Evolutionary conservation across 331 rosid genomes (phyloP).

Genomic region (Arachis monticola): DNA sequence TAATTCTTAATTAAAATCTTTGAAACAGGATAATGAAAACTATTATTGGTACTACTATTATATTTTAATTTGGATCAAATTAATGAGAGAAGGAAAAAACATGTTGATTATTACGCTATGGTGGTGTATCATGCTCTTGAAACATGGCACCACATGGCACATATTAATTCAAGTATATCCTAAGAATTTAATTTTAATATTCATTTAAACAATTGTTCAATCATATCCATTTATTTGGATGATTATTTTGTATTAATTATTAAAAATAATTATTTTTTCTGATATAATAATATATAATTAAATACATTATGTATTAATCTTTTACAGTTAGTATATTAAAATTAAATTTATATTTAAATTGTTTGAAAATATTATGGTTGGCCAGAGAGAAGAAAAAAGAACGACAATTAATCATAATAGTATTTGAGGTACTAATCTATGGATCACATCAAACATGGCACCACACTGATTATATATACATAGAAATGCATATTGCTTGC

Average conservation of each 20-base stretch:
- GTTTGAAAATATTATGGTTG: conserved; percentile 36
- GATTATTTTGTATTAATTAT: no score
- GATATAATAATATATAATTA: no score
- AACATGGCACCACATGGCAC: conserved; percentile 41
- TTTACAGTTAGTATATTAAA: no score
- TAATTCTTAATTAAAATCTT: conserved; percentile 30
- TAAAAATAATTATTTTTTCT: no score
- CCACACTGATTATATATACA: conserved; percentile 5
- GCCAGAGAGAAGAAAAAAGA: conserved; percentile 10
- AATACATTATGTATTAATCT: no score
- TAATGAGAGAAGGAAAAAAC: not conserved
- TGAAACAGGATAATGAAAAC: conserved; percentile 51
- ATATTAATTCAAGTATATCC: conserved; percentile 9
- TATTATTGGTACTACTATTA: conserved; percentile 44
- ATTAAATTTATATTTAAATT: no score
- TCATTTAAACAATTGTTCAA: no score
- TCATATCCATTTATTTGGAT: no score
- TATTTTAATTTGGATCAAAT: conserved; percentile 12
- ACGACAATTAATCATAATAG: not conserved
- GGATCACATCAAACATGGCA: conserved; percentile 42
- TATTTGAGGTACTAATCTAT: conserved; percentile 25
- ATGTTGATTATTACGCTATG: conserved; percentile 30
- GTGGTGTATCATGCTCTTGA: conserved; percentile 35
- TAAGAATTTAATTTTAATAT: not conserved
- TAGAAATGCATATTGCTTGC: not conserved